These are phyloP conservation scores for Suillus occidentalis DNA, from an alignment of 768 basidiomycete genomes.

Conservation along the genomic window DNA sequence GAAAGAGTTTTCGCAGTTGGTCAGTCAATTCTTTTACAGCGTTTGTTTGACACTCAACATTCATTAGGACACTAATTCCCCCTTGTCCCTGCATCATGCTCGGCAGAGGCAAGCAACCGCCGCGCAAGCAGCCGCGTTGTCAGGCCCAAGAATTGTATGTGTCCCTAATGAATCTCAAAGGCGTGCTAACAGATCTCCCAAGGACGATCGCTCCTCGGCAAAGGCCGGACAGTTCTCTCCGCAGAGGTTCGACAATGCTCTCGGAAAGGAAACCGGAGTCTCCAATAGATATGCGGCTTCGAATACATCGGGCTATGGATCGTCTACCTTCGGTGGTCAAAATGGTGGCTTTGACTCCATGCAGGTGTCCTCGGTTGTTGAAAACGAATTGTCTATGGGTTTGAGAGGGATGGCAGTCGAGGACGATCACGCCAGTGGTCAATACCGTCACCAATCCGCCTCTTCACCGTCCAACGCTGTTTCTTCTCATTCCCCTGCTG, in stretches of 20 bases:
- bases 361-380: constrained; percentile 41
- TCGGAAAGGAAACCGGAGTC: constrained; percentile 40
- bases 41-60: constrained; percentile 15
- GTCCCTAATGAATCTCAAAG: constrained; percentile 7
- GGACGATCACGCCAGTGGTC: constrained; percentile 44
- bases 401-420: constrained; percentile 64
- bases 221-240: constrained; percentile 55
- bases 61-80: constrained; percentile 41
- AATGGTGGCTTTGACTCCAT: constrained; percentile 37
- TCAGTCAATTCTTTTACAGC: constrained; percentile 29
- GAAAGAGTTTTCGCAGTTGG: constrained; percentile 51
- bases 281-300: constrained; percentile 45
- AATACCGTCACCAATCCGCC: constrained; percentile 39
- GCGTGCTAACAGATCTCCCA: constrained; percentile 26
- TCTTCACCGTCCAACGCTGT: constrained; percentile 30
- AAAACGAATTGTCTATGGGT: constrained; percentile 55
- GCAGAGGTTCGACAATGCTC: constrained; percentile 49
- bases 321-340: constrained; percentile 31
- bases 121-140: constrained; percentile 37
- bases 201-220: constrained; percentile 48
- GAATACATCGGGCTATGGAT: constrained; percentile 32
- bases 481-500: constrained; percentile 27
- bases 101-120: constrained; percentile 47
- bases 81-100: constrained; percentile 45
- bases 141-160: constrained; percentile 42